Conservation (phyloP, 2,329 filamentous ascomycete genomes). For the Metarhizium brunneum region DNA sequence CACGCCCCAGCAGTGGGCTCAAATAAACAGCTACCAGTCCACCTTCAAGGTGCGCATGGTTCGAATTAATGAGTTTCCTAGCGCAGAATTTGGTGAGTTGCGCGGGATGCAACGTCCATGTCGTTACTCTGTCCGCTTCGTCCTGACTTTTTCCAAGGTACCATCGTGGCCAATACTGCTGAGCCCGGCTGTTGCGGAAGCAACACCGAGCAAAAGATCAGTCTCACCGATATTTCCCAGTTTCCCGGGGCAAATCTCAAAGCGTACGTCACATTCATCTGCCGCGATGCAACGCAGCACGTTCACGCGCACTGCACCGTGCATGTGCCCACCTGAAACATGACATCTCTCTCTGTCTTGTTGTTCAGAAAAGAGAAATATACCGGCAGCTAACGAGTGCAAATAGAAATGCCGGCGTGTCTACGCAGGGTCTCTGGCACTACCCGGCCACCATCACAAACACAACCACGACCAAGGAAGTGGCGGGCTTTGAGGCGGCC, state of each 20-base stretch:
- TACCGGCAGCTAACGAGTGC: neutral
- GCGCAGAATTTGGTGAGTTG: slow-evolving; percentile 35
- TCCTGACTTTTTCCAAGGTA: neutral
- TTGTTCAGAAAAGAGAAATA: no score
- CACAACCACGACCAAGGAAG: slow-evolving; percentile 39
- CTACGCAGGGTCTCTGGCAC: slow-evolving; percentile 45
- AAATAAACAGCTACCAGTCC: slow-evolving; percentile 47
- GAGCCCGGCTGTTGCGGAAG: neutral
- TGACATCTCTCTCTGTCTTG: no score
- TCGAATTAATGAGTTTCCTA: slow-evolving; percentile 47
- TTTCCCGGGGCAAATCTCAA: neutral
- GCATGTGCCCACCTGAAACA: no score
- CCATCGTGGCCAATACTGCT: neutral
- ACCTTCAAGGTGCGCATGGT: slow-evolving; percentile 52
- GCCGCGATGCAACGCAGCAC: slow-evolving; percentile 11
- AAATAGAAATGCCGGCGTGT: slow-evolving; percentile 31
- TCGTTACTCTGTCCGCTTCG: slow-evolving; percentile 15
- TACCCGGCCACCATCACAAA: slow-evolving; percentile 48
- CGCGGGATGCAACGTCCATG: slow-evolving; percentile 31
- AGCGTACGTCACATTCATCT: neutral
- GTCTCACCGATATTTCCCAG: neutral
- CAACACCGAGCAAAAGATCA: neutral
- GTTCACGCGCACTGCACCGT: neutral
- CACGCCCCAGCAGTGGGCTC: slow-evolving; percentile 45
- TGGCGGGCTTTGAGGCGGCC: slow-evolving; percentile 42